Percentiles rank a stretch among this genome's conserved stretches.
Conservation (phyloP, 1,284 basidiomycete species). For the Filobasidium uniguttulatum region DNA sequence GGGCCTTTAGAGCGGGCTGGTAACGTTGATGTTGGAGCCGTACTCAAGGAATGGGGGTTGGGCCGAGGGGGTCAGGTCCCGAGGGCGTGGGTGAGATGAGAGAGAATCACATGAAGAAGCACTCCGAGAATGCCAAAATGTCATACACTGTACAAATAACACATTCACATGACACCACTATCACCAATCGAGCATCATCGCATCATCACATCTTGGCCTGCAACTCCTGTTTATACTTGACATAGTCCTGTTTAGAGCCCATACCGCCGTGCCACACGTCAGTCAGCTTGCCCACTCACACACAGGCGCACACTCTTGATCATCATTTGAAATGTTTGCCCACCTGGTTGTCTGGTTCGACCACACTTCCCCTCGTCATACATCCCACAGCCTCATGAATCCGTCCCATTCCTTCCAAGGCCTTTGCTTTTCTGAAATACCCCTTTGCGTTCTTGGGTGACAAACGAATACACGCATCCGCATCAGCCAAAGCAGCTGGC, state of each 20-base stretch:
- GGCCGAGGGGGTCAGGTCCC: constrained; percentile 18
- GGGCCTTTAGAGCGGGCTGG: constrained; percentile 30
- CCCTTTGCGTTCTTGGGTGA: constrained; percentile 13
- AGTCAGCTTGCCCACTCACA: no score
- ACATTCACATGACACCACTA: no score
- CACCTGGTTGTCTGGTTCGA: constrained; percentile 12
- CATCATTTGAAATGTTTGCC: constrained; percentile 1
- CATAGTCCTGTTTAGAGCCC: no score
- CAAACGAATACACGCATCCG: constrained; percentile 14
- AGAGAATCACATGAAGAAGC: no score
- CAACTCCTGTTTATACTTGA: no score
- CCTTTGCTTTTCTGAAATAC: constrained; percentile 16
- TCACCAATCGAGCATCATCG: no score
- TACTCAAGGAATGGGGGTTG: constrained; percentile 32
- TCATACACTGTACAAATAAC: no score
- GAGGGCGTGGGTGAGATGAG: constrained; percentile 7
- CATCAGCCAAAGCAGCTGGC: constrained; percentile 15
- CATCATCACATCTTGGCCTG: no score
- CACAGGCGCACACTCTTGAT: no score
- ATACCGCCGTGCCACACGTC: no score
- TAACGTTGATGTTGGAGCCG: constrained; percentile 27
- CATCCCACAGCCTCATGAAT: constrained; percentile 9
- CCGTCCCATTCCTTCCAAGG: constrained; percentile 12
- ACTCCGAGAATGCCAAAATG: no score
- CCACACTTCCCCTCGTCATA: constrained; percentile 6